A percentile compares a stretch with the other conserved stretches of the same genome.
Evolutionary conservation across 768 basidiomycete species (phyloP).

Genomic region (Amanita muscaria): DNA sequence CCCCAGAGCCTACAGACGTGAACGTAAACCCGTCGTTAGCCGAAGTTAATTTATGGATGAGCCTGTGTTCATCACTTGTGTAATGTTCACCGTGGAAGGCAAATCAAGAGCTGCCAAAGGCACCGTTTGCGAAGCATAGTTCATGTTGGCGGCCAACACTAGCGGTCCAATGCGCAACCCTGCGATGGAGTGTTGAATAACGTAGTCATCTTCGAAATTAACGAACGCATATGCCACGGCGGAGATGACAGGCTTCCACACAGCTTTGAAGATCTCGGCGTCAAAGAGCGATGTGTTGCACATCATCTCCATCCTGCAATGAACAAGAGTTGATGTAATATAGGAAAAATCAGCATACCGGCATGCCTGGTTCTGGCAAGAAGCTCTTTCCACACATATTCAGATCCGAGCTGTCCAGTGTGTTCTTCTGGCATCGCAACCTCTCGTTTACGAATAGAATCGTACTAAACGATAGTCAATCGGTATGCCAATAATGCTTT

Average conservation of each 20-base stretch:
- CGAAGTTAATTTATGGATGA: slow-evolving; percentile 17
- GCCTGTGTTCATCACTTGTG: slow-evolving; percentile 30
- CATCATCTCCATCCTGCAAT: slow-evolving; percentile 46
- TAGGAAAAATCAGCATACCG: slow-evolving; percentile 37
- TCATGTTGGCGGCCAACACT: slow-evolving; percentile 43
- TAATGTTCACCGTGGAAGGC: slow-evolving; percentile 7
- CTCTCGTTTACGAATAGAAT: slow-evolving; percentile 89
- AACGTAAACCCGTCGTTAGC: slow-evolving; percentile 24
- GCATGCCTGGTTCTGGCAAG: slow-evolving; percentile 72
- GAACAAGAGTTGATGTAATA: neutral
- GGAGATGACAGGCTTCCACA: slow-evolving; percentile 91
- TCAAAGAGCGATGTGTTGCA: slow-evolving; percentile 81
- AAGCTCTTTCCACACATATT: slow-evolving; percentile 98
- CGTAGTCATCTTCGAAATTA: slow-evolving; percentile 92
- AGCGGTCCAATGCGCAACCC: slow-evolving; percentile 86
- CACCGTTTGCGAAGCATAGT: slow-evolving; percentile 29
- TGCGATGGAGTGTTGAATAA: slow-evolving; percentile 88
- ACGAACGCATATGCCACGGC: slow-evolving; percentile 94
- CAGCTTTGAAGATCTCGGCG: slow-evolving; percentile 85
- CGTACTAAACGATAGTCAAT: slow-evolving; percentile 51
- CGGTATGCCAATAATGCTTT: neutral
- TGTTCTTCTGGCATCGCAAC: slow-evolving; percentile 98
- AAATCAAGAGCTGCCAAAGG: slow-evolving; percentile 23
- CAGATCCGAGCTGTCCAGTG: slow-evolving; percentile 91
- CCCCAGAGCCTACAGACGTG: slow-evolving; percentile 32